Conservation (phyloP, 2,329 filamentous ascomycete genomes). For the Penicillium frequentans region DNA sequence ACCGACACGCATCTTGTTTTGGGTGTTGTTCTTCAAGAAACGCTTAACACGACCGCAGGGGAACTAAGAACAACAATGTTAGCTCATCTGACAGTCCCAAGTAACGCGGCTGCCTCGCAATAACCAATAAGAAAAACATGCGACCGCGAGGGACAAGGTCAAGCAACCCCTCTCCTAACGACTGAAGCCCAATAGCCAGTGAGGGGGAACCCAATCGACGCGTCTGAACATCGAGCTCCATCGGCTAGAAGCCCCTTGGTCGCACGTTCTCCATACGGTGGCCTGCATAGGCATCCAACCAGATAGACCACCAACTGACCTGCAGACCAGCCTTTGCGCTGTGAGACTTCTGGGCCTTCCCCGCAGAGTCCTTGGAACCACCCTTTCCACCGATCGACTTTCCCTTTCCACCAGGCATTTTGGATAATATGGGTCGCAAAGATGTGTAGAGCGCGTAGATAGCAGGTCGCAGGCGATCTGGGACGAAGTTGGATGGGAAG, state of each 20-base stretch:
- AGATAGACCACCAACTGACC: conserved; percentile 58
- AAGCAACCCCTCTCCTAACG: not conserved
- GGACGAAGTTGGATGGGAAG: conserved; percentile 29
- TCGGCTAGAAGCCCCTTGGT: not conserved
- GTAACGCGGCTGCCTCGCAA: not conserved
- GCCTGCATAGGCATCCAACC: not conserved
- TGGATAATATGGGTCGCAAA: conserved; percentile 31
- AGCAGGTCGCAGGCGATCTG: conserved; percentile 19
- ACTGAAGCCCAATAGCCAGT: not conserved
- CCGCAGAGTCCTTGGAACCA: conserved; percentile 76
- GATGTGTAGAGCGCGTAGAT: conserved; percentile 28
- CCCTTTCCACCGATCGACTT: conserved; percentile 90
- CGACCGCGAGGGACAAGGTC: conserved; percentile 2
- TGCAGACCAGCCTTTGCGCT: conserved; percentile 93
- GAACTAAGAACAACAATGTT: conserved; percentile 63
- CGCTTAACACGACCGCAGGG: conserved; percentile 99
- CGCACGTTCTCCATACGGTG: conserved; percentile 1
- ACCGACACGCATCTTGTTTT: conserved; percentile 99
- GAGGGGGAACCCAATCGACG: conserved; percentile 18
- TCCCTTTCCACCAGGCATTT: conserved; percentile 87
- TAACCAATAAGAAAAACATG: conserved; percentile 4
- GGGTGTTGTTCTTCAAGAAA: conserved; percentile 98
- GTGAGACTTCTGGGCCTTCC: conserved; percentile 91
- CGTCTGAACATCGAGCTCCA: conserved; percentile 16
- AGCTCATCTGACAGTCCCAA: conserved; percentile 14